Evolutionary conservation across 192 early-diverging fungal genomes (phyloP).

Genomic region (Jimgerdemannia lactiflua): DNA sequence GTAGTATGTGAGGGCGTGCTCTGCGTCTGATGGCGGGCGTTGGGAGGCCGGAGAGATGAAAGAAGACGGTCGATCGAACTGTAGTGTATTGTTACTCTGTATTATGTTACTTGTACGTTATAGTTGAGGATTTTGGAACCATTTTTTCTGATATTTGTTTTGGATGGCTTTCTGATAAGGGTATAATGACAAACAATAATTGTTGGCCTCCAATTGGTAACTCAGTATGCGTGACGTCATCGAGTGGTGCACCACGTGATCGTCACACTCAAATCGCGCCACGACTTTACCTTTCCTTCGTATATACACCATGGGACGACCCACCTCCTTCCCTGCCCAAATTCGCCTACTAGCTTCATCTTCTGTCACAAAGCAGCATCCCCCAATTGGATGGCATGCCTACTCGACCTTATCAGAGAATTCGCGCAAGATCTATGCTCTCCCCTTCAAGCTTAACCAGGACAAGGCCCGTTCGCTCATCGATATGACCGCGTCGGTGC

Average conservation of each 20-base stretch:
- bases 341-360: not conserved
- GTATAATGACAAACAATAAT: no score
- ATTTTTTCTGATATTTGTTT: no score
- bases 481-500: constrained; percentile 18
- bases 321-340: no score
- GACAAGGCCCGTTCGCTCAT: constrained; percentile 15
- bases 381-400: not conserved
- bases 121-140: no score
- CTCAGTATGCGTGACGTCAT: no score
- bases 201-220: no score
- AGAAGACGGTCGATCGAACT: not conserved
- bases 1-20: not conserved
- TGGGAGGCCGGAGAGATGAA: not conserved
- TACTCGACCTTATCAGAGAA: not conserved
- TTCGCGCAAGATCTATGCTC: constrained; percentile 23
- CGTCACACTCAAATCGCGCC: not conserved
- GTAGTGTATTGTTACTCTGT: no score
- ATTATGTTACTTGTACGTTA: no score
- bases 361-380: not conserved
- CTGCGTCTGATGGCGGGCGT: no score
- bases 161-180: no score
- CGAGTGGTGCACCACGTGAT: not conserved
- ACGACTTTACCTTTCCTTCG: not conserved
- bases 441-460: constrained; percentile 27
- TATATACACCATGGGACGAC: not conserved